Base-by-base conservation (phyloP, 2,329 filamentous ascomycete genomes). In the Ploettnerulaceae sp. region DNA sequence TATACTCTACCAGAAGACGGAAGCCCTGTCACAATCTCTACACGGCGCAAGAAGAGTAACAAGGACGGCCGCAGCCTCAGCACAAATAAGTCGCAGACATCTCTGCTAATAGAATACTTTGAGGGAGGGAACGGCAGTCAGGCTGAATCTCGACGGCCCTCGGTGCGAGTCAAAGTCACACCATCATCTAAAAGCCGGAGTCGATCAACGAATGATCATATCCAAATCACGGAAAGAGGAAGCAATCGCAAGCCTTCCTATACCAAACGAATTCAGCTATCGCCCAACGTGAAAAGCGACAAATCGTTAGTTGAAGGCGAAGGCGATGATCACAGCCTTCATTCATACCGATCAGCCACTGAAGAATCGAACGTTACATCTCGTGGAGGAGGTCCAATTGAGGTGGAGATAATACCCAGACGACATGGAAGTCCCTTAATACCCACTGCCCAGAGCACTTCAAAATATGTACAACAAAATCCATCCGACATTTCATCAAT, bases 21-120 rank as follows among this genome's bases (percentile, higher is more conserved):
- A 64, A 91, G 86, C 43, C 89, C 90, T 32, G 83, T 98, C 61
- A 97, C 89, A 51, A 94, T 98, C 66, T 82, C 84, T 64, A 95
- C 91, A 34, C 79, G 77, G 50, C 75, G 78, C 59, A 82, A 80
- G 65, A 79, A 75, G 64, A 69, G 73, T 53, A 65, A 69, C 8
- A 76, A 72, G 57, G 69, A 74, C 52, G 67, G 64, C 29, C 62
- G 65, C 51, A 66, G 53, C 71, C 73, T 77, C 48, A 72, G 72
- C 18, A 67, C 74, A 67, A 64, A 67, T 71, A 62, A 63, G 55
- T 86, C 81, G 49, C 83, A 86, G 66, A 86, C 84, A 35, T 85
- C 81, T 51, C 71, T 88, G 60, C 71, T 87, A 58, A 88, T 88
- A 58, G 84, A 87, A 67, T 86, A 86, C 65, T 88, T 87, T 60